Conservation (phyloP, 1,284 basidiomycete species). For the Grifola frondosa region DNA sequence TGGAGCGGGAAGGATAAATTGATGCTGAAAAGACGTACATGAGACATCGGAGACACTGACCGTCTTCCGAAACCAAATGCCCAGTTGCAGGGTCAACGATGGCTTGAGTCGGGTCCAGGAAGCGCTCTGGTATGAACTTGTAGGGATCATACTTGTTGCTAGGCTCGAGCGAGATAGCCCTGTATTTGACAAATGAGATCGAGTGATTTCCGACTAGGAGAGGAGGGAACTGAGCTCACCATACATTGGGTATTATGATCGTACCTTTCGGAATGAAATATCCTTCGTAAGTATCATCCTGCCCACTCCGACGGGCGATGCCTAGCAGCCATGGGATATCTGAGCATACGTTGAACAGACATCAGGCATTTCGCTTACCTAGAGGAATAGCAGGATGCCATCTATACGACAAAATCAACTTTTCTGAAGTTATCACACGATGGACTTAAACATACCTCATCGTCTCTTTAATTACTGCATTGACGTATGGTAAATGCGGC, state of each 20-base stretch:
- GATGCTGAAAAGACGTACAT: background rate
- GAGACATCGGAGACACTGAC: slow-evolving; percentile 7
- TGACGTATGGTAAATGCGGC: slow-evolving; percentile 28
- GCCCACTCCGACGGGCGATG: slow-evolving; percentile 10
- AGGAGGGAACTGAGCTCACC: slow-evolving; percentile 6
- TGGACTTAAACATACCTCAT: too few relatives aligned
- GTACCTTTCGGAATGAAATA: slow-evolving; percentile 26
- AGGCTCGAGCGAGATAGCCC: slow-evolving; percentile 44
- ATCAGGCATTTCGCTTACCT: too few relatives aligned
- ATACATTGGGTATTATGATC: slow-evolving; percentile 20
- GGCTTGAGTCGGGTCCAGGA: too few relatives aligned
- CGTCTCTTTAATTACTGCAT: slow-evolving; percentile 33
- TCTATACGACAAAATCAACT: too few relatives aligned
- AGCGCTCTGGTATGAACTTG: slow-evolving; percentile 42
- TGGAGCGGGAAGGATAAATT: background rate
- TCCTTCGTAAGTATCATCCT: slow-evolving; percentile 18
- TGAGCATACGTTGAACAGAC: too few relatives aligned
- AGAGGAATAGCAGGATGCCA: slow-evolving; percentile 27
- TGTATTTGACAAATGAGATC: slow-evolving; percentile 16
- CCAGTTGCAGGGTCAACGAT: slow-evolving; percentile 14
- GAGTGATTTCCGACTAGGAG: background rate
- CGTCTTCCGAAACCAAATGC: slow-evolving; percentile 23
- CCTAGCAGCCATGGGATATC: too few relatives aligned
- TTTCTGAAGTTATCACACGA: too few relatives aligned
- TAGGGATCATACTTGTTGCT: slow-evolving; percentile 33